Evolutionary conservation across 2,329 filamentous ascomycete species (phyloP), one percentile per base, ranked within the genome.

Genomic region (Fusarium acutatum): DNA sequence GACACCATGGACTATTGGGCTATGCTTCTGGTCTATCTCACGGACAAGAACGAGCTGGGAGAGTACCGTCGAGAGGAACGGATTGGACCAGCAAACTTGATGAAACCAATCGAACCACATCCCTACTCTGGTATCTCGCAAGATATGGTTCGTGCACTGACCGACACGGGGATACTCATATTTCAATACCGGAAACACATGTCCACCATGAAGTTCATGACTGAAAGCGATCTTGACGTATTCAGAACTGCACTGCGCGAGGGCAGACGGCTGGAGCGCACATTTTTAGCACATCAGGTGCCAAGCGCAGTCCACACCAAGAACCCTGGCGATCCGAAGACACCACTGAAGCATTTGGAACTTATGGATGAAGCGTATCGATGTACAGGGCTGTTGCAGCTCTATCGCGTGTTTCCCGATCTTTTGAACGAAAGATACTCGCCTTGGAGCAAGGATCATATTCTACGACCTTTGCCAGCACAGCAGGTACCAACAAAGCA

Each of bases 1-100:
- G 38, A 50, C 6, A 65, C 62, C 1, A 38, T 65, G 59, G 62
- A 65, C 14, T 65, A 65, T 17, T 65, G 62, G 62, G 46, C 46
- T 3, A 65, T 65, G 62, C 38, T 65, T 7, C 38, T 65, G 6
- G 59, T 34, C 30, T 65, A 53, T 15, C 46, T 65, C 9, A 64
- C 59, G 2, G 62, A 63, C 8, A 54, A 22, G 13, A 38, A 65
- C 3, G 11, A 44, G 2, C 10, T 53, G 3, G n/a, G 47, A 7
- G 7, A 18, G 6, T 15, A 57, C 22, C 56, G 17, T 34, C 32
- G 30, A 35, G n/a, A 34, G 10, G 54, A 15, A 14, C 22, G 22
- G 3, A 7, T 24, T 7, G 22, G 18, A 3, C 18, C 44, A 8
- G 6, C 6, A 20, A 26, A 53, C 24, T 3, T 53, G 3, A n/a